These are phyloP conservation scores for Echria macrotheca DNA, from an alignment of 495 filamentous ascomycete genomes.

Conservation along the genomic window DNA sequence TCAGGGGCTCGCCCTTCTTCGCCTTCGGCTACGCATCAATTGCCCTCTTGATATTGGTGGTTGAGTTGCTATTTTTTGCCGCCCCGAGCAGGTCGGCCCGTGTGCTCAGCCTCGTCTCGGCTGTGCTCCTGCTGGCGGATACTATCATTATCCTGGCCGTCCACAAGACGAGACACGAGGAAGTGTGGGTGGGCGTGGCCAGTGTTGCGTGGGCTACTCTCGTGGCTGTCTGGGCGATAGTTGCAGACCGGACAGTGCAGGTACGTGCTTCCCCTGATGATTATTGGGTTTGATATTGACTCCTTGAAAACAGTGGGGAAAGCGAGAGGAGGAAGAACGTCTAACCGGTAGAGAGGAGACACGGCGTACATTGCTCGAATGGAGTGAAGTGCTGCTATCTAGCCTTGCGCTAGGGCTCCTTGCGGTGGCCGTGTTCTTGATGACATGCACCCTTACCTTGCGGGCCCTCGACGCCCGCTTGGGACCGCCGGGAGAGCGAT, in stretches of 20 bases:
- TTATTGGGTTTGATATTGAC: neutral
- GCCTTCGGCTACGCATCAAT: conserved; percentile 74
- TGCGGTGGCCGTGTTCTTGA: conserved; percentile 59
- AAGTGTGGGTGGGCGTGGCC: conserved; percentile 83
- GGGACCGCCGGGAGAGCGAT: conserved; percentile 61
- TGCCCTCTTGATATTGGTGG: conserved; percentile 63
- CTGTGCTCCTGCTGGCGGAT: conserved; percentile 70
- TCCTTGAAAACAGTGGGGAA: conserved; percentile 58
- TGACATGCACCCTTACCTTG: conserved; percentile 72
- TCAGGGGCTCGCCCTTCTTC: conserved; percentile 86
- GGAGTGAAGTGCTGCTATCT: conserved; percentile 74
- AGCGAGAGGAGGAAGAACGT: conserved; percentile 84
- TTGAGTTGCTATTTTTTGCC: conserved; percentile 80
- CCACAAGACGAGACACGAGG: conserved; percentile 66
- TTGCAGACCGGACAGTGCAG: conserved; percentile 56
- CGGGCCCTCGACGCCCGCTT: conserved; percentile 71
- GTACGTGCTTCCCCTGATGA: neutral
- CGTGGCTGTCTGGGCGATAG: conserved; percentile 38
- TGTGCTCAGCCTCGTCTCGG: conserved; percentile 58
- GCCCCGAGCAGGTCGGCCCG: conserved; percentile 73
- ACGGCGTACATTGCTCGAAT: conserved; percentile 73
- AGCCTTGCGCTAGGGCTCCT: conserved; percentile 63
- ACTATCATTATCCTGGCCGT: conserved; percentile 73
- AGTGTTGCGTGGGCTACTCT: conserved; percentile 68
- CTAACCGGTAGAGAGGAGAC: conserved; percentile 87